Base-by-base conservation (phyloP, 345 rosid species). In the Eucalyptus paniculata region DNA sequence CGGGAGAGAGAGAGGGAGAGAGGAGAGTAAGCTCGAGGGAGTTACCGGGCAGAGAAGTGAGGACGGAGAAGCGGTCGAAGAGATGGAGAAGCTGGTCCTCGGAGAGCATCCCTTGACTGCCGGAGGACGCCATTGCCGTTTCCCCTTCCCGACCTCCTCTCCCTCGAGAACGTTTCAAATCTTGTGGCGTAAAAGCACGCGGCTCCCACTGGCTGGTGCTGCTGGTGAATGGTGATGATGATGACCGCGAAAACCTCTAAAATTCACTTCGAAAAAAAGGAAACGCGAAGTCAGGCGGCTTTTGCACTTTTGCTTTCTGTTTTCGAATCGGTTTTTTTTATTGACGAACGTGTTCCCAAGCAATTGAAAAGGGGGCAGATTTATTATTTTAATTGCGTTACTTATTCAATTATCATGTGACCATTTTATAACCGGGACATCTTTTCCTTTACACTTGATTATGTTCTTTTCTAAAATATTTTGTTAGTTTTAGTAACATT, bases 61-160 rank as follows among this genome's bases (percentile, higher is more conserved):
- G 93, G 77, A 88, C 89, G 56, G 94, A 92, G 92, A 97, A 96
- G 90, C 96, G 96, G 87, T 95, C 92, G 88, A 96, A 97, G n/a
- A 96, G 96, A 91, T 93, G 89, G 32, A 95, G 90, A 92, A 96
- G 92, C 72, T 96, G 97, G 56, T 94, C 95, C 88, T 92, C 94
- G 47, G 96, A 92, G 69, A 97, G 91, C 95, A 94, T 94, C 91
- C 45, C 83, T 37, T 37, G 83, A 77, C 83, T 21, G 47, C 28
- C 45, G 24, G 83, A 37, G 47, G 83, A 37, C 83, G 83, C 83
- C 83, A 77, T 86, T 53, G 54, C 87, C 34, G 58, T n/a, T 50
- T 10, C 62, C 87, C 42, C 40, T 50, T 18, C 1, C 2, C 34
- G 58, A 24, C 24, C 53, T 13, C 15, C 58, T 18, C 42, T n/a